phyloP scores from a whole-genome alignment of 140 eudicot species.

The Ambrosia hybrid region DNA sequence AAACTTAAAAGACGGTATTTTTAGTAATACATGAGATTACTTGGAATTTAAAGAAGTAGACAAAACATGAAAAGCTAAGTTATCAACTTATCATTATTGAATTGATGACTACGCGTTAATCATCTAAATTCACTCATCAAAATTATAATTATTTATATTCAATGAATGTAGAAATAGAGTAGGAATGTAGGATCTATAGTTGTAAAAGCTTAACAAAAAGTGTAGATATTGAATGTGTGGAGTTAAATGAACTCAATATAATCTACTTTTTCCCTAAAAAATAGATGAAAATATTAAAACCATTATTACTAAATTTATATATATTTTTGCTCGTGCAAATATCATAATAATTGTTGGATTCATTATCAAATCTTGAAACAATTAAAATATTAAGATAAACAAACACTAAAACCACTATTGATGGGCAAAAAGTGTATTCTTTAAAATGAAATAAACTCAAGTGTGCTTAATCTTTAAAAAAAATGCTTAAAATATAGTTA shows the following conservation, averaged over 20 bases:
- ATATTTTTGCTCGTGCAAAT: background rate
- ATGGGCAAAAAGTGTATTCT: background rate
- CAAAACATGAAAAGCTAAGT: slow-evolving; percentile 6
- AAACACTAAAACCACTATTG: background rate
- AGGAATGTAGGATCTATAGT: background rate
- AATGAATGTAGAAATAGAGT: slow-evolving; percentile 17
- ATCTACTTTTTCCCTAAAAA: background rate
- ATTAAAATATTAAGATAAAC: background rate
- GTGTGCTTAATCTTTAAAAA: too few relatives aligned
- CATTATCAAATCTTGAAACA: background rate
- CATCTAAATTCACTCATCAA: slow-evolving; percentile 13
- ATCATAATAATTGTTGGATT: background rate
- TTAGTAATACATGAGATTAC: background rate
- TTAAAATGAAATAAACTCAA: background rate
- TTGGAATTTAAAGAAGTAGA: background rate
- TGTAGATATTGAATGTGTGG: background rate
- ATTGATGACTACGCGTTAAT: slow-evolving; percentile 19
- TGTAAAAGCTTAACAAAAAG: background rate
- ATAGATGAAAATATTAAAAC: too few relatives aligned
- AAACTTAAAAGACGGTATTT: background rate
- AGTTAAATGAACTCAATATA: background rate
- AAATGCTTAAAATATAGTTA: too few relatives aligned
- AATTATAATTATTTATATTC: slow-evolving; percentile 16
- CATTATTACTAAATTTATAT: too few relatives aligned
- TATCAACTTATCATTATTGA: slow-evolving; percentile 19